These are phyloP conservation scores for Citrullus amarus DNA, from an alignment of 306 rosid genomes.

Conservation along the genomic window DNA sequence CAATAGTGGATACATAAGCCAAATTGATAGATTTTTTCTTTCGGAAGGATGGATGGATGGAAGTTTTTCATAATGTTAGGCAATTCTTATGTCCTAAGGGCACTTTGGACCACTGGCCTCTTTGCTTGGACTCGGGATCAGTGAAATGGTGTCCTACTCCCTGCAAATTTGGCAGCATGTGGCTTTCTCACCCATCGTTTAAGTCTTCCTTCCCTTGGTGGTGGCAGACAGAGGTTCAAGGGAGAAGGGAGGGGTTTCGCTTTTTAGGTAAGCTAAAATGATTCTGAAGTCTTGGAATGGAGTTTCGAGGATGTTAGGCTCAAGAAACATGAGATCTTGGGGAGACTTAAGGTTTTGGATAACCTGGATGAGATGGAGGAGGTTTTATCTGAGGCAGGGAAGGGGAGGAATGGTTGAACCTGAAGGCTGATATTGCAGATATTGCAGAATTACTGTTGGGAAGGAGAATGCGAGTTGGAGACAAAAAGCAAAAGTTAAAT, in stretches of 20 bases:
- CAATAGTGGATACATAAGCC: not conserved
- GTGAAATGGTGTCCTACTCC: too few species aligned
- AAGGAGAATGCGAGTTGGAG: not conserved
- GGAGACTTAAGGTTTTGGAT: not conserved
- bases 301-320: too few species aligned
- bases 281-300: too few species aligned
- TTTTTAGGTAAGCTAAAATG: not conserved
- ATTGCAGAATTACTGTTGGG: too few species aligned
- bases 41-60: not conserved
- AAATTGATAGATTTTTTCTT: not conserved
- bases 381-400: not conserved
- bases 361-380: not conserved
- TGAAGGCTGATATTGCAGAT: not conserved
- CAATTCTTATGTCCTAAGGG: too few species aligned
- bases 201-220: not conserved
- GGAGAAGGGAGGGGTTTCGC: not conserved
- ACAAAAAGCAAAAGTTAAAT: not conserved
- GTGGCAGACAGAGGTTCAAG: not conserved
- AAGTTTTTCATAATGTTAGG: not conserved
- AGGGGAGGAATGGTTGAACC: not conserved
- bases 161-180: too few species aligned
- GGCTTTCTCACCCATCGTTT: not conserved
- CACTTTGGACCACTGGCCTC: too few species aligned
- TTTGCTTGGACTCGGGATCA: too few species aligned
- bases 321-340: not conserved